phyloP scores from a whole-genome alignment of 345 rosid genomes.

The Tarenaya hassleriana region DNA sequence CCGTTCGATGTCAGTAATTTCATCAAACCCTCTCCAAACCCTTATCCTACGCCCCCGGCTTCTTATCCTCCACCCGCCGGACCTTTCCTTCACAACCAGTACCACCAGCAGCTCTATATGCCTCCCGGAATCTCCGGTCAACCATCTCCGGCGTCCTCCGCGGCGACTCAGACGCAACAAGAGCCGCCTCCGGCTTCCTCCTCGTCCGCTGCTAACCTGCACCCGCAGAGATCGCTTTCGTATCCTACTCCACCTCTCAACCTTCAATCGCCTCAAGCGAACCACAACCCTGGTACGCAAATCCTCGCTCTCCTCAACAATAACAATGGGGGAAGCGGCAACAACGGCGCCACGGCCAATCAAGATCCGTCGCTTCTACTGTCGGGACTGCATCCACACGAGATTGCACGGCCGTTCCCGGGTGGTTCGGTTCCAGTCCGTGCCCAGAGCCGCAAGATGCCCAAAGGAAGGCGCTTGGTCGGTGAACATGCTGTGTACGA shows the following conservation, averaged over 20 bases:
- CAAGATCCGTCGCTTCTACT: conserved; percentile 27
- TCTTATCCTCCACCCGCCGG: too few relatives aligned
- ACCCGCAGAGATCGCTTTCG: conserved; percentile 30
- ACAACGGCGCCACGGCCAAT: conserved; percentile 11
- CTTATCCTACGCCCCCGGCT: too few relatives aligned
- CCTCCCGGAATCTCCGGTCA: conserved; percentile 24
- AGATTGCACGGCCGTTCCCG: conserved; percentile 26
- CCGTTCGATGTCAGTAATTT: conserved; percentile 39
- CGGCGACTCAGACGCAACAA: conserved; percentile 7
- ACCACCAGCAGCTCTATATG: conserved; percentile 39
- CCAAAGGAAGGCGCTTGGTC: conserved; percentile 53
- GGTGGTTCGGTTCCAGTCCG: conserved; percentile 37
- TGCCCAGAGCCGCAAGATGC: conserved; percentile 44
- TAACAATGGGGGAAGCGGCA: conserved; percentile 18
- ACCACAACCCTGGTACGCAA: conserved; percentile 55
- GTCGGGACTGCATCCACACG: conserved; percentile 25
- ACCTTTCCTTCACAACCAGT: too few relatives aligned
- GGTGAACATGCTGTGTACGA: conserved; percentile 56
- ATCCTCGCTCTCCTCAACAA: conserved; percentile 60
- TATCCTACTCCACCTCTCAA: conserved; percentile 35
- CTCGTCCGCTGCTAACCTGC: conserved; percentile 28
- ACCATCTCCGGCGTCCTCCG: too few relatives aligned
- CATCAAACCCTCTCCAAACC: too few relatives aligned
- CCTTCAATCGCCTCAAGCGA: conserved; percentile 29
- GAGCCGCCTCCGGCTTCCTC: conserved; percentile 25